Percentiles rank a stretch among this genome's conserved stretches.
phyloP scores from a whole-genome alignment of 1,284 basidiomycete species.

The Phellopilus nigrolimitatus region DNA sequence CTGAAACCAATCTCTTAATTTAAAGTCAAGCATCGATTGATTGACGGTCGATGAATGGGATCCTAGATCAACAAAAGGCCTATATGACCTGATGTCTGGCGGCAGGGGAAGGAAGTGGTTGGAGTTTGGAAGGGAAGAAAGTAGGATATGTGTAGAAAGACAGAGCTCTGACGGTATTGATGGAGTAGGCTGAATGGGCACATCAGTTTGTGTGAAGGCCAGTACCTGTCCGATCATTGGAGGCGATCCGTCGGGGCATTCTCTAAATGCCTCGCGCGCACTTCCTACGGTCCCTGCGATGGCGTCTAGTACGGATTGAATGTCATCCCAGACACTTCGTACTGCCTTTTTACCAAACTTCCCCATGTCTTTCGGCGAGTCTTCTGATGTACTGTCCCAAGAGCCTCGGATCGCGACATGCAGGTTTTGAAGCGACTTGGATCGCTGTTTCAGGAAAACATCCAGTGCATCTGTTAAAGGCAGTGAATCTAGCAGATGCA shows the following conservation, averaged over 20 bases:
- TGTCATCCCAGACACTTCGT: constrained; percentile 41
- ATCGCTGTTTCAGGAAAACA: constrained; percentile 68
- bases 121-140: constrained; percentile 65
- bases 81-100: constrained; percentile 56
- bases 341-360: not conserved
- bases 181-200: constrained; percentile 23
- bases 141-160: constrained; percentile 56
- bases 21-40: constrained; percentile 38
- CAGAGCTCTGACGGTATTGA: constrained; percentile 49
- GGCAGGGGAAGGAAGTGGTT: constrained; percentile 67
- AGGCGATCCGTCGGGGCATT: constrained; percentile 23
- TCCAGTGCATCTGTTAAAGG: constrained; percentile 68
- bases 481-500: constrained; percentile 80
- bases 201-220: constrained; percentile 53
- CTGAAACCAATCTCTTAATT: constrained; percentile 56
- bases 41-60: constrained; percentile 50
- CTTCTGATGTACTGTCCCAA: constrained; percentile 17
- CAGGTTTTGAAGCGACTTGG: constrained; percentile 53
- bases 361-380: constrained; percentile 9
- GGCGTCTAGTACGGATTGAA: constrained; percentile 46
- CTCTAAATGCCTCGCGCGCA: constrained; percentile 49
- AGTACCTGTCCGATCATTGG: constrained; percentile 55
- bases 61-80: constrained; percentile 65
- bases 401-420: constrained; percentile 34
- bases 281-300: constrained; percentile 53